Percentiles rank a stretch among this genome's conserved stretches.
These are phyloP conservation scores for Ocimum tenuiflorum DNA, from an alignment of 257 asterid species.

Conservation along the genomic window DNA sequence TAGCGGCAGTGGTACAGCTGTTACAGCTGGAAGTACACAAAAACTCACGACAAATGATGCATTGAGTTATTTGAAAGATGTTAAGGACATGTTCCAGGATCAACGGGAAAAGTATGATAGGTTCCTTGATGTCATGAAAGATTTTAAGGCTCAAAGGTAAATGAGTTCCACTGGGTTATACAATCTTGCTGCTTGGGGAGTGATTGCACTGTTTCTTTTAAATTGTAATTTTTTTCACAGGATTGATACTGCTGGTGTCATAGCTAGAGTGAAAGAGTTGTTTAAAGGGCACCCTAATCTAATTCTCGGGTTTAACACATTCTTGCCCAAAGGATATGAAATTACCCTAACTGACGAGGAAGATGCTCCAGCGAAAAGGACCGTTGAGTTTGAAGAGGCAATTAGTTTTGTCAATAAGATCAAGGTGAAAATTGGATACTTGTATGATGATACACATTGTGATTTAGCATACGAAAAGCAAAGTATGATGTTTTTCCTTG, in stretches of 20 bases:
- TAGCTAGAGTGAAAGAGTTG: conserved; percentile 56
- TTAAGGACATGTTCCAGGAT: conserved; percentile 59
- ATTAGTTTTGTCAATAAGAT: conserved; percentile 64
- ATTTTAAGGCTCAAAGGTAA: conserved; percentile 61
- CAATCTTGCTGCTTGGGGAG: neutral
- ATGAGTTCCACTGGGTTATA: neutral
- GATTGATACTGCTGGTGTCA: conserved; percentile 54
- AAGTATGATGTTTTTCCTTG: conserved; percentile 7
- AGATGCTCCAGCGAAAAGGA: conserved; percentile 51
- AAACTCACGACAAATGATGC: conserved; percentile 58
- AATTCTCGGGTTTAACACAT: conserved; percentile 66
- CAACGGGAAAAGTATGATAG: conserved; percentile 54
- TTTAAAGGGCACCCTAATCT: conserved; percentile 61
- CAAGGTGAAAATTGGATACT: conserved; percentile 35
- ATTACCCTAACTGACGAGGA: conserved; percentile 58
- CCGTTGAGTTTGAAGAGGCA: conserved; percentile 74
- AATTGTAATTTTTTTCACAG: conserved; percentile 30
- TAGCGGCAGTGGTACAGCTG: conserved; percentile 28
- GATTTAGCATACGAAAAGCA: conserved; percentile 7
- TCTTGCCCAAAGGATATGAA: conserved; percentile 71
- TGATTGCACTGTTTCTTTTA: neutral
- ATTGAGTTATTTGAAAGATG: conserved; percentile 48
- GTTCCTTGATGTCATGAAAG: conserved; percentile 69
- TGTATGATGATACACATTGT: neutral
- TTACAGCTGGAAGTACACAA: conserved; percentile 35